Evolutionary conservation across 2,329 filamentous ascomycete genomes (phyloP), one percentile per base, ranked within the genome.

Genomic region (Clarireedia hainanense): DNA sequence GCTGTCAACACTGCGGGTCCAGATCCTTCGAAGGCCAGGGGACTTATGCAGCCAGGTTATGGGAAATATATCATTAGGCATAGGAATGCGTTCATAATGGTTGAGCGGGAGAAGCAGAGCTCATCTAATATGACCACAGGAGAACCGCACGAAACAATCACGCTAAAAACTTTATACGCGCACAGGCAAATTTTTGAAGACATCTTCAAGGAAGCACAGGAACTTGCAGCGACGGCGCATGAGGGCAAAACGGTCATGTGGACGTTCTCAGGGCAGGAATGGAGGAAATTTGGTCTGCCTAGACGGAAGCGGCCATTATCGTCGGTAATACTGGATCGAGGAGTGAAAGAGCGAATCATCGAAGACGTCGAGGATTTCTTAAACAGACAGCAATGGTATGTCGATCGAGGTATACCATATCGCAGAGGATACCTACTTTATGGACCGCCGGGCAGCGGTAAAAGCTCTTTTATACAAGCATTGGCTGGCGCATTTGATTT

Each of bases 221-320:
- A 80, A 17, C 78, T 96, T 57, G 91, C 91, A 1, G 80, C 84
- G 36, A 83, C 85, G 65, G 86, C 87, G 37, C 86, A 90, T 55
- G 89, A 97, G 70, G 94, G 94, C 24, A 96, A 95, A 73, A 99
- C 92, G 0, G 80, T 90, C 10, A 91, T 99, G 54, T 96, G 94
- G 71, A 91, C 89, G 24, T 86, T 89, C 23, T 83, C 89, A 69
- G 88, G 88, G 27, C 86, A 89, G 61, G 85, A 90, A 61, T 99
- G 94, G 94, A 78, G 84, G 57, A 83, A 81, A 12, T 87, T 97
- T 63, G 94, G 94, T 7, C 83, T 91, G 60, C 84, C 94, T 24
- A 84, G 91, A 62, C 83, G 87, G 62, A 96, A 97, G 72, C 79
- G 94, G 36, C 92, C 94, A 0, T 74, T 97, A 14, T 84, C 86